Evolutionary conservation across 352 stramenopile genomes (phyloP).

Genomic region (Albugo laibachii): DNA sequence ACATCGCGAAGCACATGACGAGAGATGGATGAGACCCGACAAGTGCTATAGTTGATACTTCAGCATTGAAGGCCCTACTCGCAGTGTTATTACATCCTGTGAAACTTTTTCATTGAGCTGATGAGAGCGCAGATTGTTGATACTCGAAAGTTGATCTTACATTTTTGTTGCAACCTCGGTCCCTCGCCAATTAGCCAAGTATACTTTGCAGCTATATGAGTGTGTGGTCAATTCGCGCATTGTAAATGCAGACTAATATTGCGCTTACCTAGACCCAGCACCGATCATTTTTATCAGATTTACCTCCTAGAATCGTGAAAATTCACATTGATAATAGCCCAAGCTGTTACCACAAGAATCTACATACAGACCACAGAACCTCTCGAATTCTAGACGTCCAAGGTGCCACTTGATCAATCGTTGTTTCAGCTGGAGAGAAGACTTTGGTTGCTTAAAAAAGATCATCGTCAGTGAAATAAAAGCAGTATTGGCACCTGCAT

Average conservation of each 20-base stretch:
- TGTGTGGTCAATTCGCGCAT: not conserved
- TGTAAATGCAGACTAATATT: not conserved
- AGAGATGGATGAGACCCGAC: slow-evolving; percentile 46
- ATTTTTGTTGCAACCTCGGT: slow-evolving; percentile 56
- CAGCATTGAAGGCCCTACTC: slow-evolving; percentile 55
- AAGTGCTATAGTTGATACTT: slow-evolving; percentile 46
- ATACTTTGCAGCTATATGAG: slow-evolving; percentile 56
- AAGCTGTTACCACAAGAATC: slow-evolving; percentile 12
- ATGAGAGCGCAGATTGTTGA: not conserved
- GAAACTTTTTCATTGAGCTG: slow-evolving; percentile 8
- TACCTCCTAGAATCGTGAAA: slow-evolving; percentile 10
- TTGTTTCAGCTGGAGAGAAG: too few relatives aligned
- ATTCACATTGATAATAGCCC: slow-evolving; percentile 9
- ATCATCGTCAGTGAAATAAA: too few relatives aligned
- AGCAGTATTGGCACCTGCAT: too few relatives aligned
- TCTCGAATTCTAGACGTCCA: too few relatives aligned
- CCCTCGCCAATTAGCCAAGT: slow-evolving; percentile 51
- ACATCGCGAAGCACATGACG: slow-evolving; percentile 49
- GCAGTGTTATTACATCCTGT: slow-evolving; percentile 25
- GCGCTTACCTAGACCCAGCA: slow-evolving; percentile 33
- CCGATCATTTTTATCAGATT: slow-evolving; percentile 29
- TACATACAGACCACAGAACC: too few relatives aligned
- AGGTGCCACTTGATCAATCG: too few relatives aligned
- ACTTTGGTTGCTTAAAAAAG: too few relatives aligned
- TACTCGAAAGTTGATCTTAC: slow-evolving; percentile 13